Percentiles rank a stretch among this genome's conserved stretches.
Evolutionary conservation across 371 early-diverging fungal genomes (phyloP).

Genomic region (Mortierella sp.): DNA sequence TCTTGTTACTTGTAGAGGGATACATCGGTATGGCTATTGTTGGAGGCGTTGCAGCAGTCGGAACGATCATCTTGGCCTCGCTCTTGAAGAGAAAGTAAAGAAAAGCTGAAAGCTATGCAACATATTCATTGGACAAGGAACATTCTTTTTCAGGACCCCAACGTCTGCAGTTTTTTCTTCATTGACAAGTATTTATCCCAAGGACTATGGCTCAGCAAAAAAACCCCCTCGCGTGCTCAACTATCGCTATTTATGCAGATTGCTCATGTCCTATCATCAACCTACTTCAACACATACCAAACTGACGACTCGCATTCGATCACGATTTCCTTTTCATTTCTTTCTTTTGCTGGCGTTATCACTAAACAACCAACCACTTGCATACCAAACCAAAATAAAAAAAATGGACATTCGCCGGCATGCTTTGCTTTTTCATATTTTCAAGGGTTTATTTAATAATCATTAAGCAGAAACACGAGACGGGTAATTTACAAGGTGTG

Average conservation of each 20-base stretch:
- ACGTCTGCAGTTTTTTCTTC: background rate
- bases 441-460: background rate
- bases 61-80: constrained; percentile 60
- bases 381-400: background rate
- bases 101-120: background rate
- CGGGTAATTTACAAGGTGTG: background rate
- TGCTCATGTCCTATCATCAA: background rate
- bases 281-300: background rate
- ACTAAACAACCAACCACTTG: background rate
- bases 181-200: constrained; percentile 11
- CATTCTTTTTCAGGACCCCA: too few species aligned
- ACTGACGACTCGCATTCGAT: background rate
- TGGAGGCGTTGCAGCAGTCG: constrained; percentile 82
- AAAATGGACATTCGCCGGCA: background rate
- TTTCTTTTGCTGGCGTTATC: background rate
- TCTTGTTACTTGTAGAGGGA: constrained; percentile 73
- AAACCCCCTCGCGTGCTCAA: background rate
- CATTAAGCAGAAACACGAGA: background rate
- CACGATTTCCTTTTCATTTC: background rate
- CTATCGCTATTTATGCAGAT: background rate
- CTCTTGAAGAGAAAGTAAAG: constrained; percentile 50
- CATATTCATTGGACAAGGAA: background rate
- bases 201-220: background rate
- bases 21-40: constrained; percentile 92
- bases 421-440: background rate